Evolutionary conservation across 2,329 filamentous ascomycete genomes (phyloP), one percentile per base, ranked within the genome.

Genomic region (Neopestalotiopsis clavispora): DNA sequence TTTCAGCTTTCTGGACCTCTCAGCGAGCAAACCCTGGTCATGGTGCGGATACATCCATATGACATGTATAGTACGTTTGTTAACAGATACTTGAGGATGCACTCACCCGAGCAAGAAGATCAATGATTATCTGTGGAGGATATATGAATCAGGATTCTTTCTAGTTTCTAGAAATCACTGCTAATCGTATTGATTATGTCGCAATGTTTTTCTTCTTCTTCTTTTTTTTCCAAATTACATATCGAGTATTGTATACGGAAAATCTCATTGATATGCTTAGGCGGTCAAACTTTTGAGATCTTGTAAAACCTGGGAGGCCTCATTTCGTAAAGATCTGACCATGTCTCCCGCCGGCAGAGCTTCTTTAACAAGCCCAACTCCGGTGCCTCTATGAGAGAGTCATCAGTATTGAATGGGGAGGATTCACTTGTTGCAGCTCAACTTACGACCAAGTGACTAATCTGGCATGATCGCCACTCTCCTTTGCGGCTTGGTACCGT

Each of bases 381-480:
- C 75, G 9, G 77, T 75, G 23, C 76, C 76, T 32, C 77, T 78
- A 45, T 57, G 4, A 4, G 23, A 40, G 17, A n/a, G 3, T 13
- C 40, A 13, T 40, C 58, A 32, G 57, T 28, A 38, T 6, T 13
- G 10, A 3, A 12, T 17, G 7, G 38, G 40, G 20, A 34, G 10
- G 30, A 14, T 32, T 34, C 2, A 57, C 13, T 32, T 38, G 2
- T n/a, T n/a, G 45, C 6, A 14, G 1, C n/a, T 28, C 23, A 62
- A 76, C 77, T 77, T 71, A 78, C 77, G 77, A 78, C 77, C 77
- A 78, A 20, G 75, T 77, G 4, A 78, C 73, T 73, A 75, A 73
- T 67, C 74, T 73, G 2, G 75, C 77, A 23, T 67, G 2, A 49
- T 67, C 56, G 1, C 65, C 65, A 12, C 52, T 23, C 7, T 67